Evolutionary conservation across 2,329 filamentous ascomycete species (phyloP).

Genomic region (Neopestalotiopsis clavispora): DNA sequence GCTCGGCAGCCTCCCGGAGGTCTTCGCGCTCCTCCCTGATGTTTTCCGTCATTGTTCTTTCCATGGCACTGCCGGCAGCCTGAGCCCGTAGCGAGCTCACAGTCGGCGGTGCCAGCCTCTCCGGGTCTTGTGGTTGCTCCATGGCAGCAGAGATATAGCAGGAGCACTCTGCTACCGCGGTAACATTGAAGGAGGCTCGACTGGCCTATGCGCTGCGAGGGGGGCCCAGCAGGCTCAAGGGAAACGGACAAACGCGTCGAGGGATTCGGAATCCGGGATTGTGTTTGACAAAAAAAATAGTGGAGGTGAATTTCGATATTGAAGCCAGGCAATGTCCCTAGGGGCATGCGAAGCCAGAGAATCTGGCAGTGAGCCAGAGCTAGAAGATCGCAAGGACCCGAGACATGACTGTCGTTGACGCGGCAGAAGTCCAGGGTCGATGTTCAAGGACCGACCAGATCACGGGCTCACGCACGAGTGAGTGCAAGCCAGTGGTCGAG

Average conservation of each 20-base stretch:
- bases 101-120: slow-evolving; percentile 56
- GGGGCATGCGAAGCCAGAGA: slow-evolving; percentile 34
- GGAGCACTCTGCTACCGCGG: slow-evolving; percentile 33
- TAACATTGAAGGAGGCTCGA: slow-evolving; percentile 37
- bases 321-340: background rate
- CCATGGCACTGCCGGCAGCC: slow-evolving; percentile 55
- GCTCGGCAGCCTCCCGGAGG: slow-evolving; percentile 91
- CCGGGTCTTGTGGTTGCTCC: slow-evolving; percentile 50
- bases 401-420: slow-evolving; percentile 42
- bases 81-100: slow-evolving; percentile 57
- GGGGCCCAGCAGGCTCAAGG: slow-evolving; percentile 21
- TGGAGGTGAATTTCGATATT: slow-evolving; percentile 23
- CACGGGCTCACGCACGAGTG: slow-evolving; percentile 23
- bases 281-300: slow-evolving; percentile 23
- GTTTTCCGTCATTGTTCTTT: slow-evolving; percentile 78
- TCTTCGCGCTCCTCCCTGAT: slow-evolving; percentile 94
- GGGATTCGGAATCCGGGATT: slow-evolving; percentile 10
- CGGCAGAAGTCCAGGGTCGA: slow-evolving; percentile 24
- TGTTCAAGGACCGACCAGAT: slow-evolving; percentile 18
- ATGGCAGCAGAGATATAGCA: slow-evolving; percentile 42
- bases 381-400: slow-evolving; percentile 40
- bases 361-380: slow-evolving; percentile 45
- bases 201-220: slow-evolving; percentile 20
- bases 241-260: slow-evolving; percentile 33
- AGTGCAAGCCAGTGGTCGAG: background rate